Conservation (phyloP, 2,329 filamentous ascomycete species). For the Nannizzia gypsea region DNA sequence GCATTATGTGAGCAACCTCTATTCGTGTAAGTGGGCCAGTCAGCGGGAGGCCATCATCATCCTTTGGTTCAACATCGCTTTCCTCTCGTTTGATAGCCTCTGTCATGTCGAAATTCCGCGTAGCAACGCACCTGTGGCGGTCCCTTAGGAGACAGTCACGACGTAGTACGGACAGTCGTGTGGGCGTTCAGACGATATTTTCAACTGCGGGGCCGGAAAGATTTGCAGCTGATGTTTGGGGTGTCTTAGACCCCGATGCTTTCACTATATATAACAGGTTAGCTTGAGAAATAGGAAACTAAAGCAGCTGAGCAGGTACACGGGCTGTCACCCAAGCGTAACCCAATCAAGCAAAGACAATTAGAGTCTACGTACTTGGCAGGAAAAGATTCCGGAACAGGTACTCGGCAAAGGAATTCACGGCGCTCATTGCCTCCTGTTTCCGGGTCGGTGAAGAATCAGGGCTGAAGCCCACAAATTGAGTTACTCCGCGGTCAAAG, state of each 20-base stretch:
- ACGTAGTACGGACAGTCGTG: constrained; percentile 5
- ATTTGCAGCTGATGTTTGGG: constrained; percentile 12
- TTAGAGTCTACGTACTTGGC: too few relatives aligned
- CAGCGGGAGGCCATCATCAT: constrained; percentile 14
- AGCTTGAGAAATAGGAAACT: too few relatives aligned
- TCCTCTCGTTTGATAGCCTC: constrained; percentile 13
- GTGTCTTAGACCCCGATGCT: constrained; percentile 13
- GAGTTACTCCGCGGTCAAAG: background rate
- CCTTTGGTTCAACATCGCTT: constrained; percentile 13
- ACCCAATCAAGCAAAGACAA: too few relatives aligned
- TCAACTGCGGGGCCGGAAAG: constrained; percentile 11
- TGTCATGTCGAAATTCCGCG: constrained; percentile 13
- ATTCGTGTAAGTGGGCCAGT: constrained; percentile 10
- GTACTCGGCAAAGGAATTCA: too few relatives aligned
- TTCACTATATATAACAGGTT: constrained; percentile 9
- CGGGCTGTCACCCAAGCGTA: too few relatives aligned
- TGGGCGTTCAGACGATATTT: constrained; percentile 5
- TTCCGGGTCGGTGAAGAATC: background rate
- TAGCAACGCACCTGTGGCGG: constrained; percentile 15
- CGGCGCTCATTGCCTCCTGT: too few relatives aligned
- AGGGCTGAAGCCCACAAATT: background rate
- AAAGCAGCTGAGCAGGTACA: too few relatives aligned
- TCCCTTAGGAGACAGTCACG: constrained; percentile 15
- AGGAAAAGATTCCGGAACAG: too few relatives aligned
- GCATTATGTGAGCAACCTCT: constrained; percentile 18